Conservation (phyloP, 129 eudicot genomes). For the Rutidosis leptorrhynchoides region DNA sequence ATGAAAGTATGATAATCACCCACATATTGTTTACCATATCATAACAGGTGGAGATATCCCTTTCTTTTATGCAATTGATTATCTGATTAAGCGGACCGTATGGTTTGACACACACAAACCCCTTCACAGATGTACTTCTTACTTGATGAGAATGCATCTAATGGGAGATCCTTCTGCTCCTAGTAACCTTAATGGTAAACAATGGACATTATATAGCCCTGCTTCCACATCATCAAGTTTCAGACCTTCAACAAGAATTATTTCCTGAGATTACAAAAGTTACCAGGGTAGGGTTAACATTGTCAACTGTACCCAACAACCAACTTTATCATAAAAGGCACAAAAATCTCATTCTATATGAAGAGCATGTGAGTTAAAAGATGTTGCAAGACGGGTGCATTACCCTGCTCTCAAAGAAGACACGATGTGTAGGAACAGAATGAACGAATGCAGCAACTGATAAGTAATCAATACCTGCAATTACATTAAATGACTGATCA, state of each 20-base stretch:
- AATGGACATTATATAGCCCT: constrained; percentile 70
- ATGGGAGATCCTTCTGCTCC: constrained; percentile 91
- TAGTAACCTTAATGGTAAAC: constrained; percentile 67
- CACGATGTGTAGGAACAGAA: constrained; percentile 70
- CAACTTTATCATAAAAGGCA: neutral
- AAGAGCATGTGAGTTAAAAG: neutral
- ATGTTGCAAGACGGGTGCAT: neutral
- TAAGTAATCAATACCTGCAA: constrained; percentile 84
- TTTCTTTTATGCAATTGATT: no score
- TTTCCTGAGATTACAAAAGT: constrained; percentile 43
- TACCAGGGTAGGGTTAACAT: constrained; percentile 5
- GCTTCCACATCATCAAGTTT: constrained; percentile 54
- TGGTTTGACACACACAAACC: no score
- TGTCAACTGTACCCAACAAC: neutral
- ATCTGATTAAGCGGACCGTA: no score
- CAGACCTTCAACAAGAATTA: constrained; percentile 80
- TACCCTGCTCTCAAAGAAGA: constrained; percentile 57
- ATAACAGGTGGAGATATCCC: no score
- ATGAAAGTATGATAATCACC: no score
- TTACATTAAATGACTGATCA: constrained; percentile 17
- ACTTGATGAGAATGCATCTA: constrained; percentile 75
- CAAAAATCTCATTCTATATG: neutral
- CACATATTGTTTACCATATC: no score
- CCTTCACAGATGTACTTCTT: no score
- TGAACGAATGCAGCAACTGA: constrained; percentile 76